These are phyloP conservation scores for Thelonectria blattea DNA, from an alignment of 2,329 filamentous ascomycete species.

Conservation along the genomic window DNA sequence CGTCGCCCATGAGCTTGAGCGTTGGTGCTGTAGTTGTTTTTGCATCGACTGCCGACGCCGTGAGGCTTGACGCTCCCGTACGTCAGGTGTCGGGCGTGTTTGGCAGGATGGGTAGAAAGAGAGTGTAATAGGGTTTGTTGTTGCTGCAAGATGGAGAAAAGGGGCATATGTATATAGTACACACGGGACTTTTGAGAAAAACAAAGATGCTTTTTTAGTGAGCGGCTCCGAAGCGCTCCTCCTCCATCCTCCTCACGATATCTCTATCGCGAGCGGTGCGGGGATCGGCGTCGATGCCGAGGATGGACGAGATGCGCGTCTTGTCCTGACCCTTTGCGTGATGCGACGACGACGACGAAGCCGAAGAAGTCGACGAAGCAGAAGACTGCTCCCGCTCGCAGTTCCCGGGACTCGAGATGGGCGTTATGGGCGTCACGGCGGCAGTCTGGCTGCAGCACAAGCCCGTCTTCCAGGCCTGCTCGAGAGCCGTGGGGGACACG, in stretches of 20 bases:
- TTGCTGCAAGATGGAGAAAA: neutral
- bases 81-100: neutral
- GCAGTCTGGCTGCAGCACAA: slow-evolving; percentile 48
- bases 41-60: slow-evolving; percentile 3
- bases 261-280: slow-evolving; percentile 63
- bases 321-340: slow-evolving; percentile 54
- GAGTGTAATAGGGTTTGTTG: neutral
- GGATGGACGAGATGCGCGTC: slow-evolving; percentile 68
- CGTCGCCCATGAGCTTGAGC: neutral
- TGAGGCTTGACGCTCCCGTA: slow-evolving; percentile 7
- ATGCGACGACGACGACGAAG: neutral
- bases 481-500: slow-evolving; percentile 66
- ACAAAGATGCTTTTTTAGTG: slow-evolving; percentile 27
- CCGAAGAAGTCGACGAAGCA: no score
- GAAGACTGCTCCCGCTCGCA: slow-evolving; percentile 46
- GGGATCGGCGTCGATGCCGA: slow-evolving; percentile 65
- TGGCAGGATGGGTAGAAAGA: slow-evolving; percentile 13
- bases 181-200: neutral
- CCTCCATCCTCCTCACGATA: slow-evolving; percentile 62
- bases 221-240: slow-evolving; percentile 49
- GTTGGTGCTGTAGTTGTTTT: neutral
- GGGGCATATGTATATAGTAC: slow-evolving; percentile 25
- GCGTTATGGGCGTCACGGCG: slow-evolving; percentile 56
- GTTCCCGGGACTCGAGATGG: slow-evolving; percentile 57
- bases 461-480: slow-evolving; percentile 71